Evolutionary conservation across 2,329 filamentous ascomycete species (phyloP).

Genomic region (Huntiella omanensis): DNA sequence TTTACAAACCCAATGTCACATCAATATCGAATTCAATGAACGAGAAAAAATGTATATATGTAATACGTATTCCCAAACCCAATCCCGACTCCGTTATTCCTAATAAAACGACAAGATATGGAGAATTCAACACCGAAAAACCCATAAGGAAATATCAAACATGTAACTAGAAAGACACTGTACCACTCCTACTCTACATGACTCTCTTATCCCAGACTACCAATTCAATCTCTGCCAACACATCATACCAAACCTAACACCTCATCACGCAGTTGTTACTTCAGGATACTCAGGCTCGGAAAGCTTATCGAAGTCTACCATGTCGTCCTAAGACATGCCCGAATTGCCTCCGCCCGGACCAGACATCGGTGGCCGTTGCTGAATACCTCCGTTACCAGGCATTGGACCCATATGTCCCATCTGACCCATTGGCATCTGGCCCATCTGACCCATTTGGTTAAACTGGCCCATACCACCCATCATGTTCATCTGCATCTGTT

Average conservation of each 20-base stretch:
- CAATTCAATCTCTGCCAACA: not conserved
- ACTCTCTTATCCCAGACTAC: not conserved
- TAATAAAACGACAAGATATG: too few species aligned
- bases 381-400: constrained; percentile 3
- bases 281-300: not conserved
- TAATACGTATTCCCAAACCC: too few species aligned
- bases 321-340: constrained; percentile 11
- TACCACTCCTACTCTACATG: not conserved
- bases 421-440: constrained; percentile 8
- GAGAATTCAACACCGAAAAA: not conserved
- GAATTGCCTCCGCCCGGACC: constrained; percentile 7
- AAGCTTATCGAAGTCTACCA: constrained; percentile 3
- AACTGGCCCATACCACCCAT: constrained; percentile 10
- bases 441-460: constrained; percentile 9
- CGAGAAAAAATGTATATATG: too few species aligned
- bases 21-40: too few species aligned
- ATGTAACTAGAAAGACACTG: not conserved
- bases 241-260: not conserved
- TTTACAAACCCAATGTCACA: too few species aligned
- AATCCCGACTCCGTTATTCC: too few species aligned
- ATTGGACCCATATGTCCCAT: constrained; percentile 10
- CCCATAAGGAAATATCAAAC: not conserved
- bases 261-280: not conserved
- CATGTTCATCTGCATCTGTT: constrained; percentile 10
- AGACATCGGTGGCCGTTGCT: constrained; percentile 9